A percentile compares a stretch with the other conserved stretches of the same genome.
Conservation (phyloP, 2,329 filamentous ascomycete genomes). For the Cryphonectria nitschkei region DNA sequence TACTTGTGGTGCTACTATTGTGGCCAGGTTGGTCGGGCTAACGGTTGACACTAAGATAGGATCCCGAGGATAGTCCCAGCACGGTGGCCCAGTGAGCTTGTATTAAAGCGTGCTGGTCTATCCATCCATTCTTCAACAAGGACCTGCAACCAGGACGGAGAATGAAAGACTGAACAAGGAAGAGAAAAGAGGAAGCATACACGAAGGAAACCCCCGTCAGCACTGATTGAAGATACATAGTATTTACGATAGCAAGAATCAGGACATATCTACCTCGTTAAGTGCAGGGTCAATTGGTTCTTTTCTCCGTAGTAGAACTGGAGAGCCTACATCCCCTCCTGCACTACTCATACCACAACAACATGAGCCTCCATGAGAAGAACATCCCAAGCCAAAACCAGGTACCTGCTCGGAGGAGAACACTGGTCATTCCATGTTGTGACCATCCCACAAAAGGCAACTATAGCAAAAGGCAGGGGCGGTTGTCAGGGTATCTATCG, state of each 20-base stretch:
- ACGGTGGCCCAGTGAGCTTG: neutral
- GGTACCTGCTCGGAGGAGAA: neutral
- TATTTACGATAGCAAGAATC: neutral
- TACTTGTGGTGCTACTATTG: neutral
- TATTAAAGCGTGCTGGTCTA: neutral
- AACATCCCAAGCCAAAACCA: neutral
- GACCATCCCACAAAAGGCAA: neutral
- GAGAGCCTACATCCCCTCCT: neutral
- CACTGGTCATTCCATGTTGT: neutral
- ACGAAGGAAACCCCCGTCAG: neutral
- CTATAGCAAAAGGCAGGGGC: neutral
- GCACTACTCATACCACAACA: neutral
- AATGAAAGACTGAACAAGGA: too few species aligned
- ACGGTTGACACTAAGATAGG: neutral
- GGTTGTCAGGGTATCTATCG: constrained; percentile 1
- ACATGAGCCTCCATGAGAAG: neutral
- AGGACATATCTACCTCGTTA: neutral
- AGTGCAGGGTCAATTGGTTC: neutral
- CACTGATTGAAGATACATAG: neutral
- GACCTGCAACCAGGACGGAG: neutral
- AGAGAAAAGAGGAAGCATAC: neutral
- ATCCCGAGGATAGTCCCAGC: neutral
- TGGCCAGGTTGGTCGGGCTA: neutral
- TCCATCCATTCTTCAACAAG: neutral
- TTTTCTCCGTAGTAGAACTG: neutral